A percentile compares a stretch with the other conserved stretches of the same genome.
phyloP scores from a whole-genome alignment of 2,329 filamentous ascomycete genomes.

The Monosporascus sp. region DNA sequence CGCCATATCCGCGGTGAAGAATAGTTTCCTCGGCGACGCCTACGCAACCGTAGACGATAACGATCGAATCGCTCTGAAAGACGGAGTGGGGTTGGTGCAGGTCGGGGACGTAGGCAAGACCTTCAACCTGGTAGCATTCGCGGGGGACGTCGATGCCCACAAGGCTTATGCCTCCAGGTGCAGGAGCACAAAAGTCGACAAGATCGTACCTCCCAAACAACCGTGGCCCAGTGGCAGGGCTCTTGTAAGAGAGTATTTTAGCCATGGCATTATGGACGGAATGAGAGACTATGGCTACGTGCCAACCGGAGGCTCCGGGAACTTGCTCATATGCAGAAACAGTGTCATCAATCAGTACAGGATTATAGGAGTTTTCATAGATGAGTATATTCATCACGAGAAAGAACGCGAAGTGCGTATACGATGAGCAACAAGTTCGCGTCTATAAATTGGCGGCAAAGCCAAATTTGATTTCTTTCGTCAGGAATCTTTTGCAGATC shows the following conservation, averaged over 20 bases:
- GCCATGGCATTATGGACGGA: slow-evolving; percentile 7
- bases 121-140: slow-evolving; percentile 19
- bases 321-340: slow-evolving; percentile 7
- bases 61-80: slow-evolving; percentile 14
- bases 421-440: no score
- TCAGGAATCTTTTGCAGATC: no score
- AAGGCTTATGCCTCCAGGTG: slow-evolving; percentile 10
- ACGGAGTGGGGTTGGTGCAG: slow-evolving; percentile 20
- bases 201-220: neutral
- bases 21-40: slow-evolving; percentile 13
- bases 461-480: no score
- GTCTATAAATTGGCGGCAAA: no score
- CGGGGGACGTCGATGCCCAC: slow-evolving; percentile 13
- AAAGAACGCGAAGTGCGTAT: neutral
- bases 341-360: slow-evolving; percentile 5
- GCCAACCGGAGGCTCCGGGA: slow-evolving; percentile 3
- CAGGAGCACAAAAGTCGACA: slow-evolving; percentile 7
- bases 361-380: slow-evolving; percentile 10
- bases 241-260: slow-evolving; percentile 21
- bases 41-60: slow-evolving; percentile 7
- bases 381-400: slow-evolving; percentile 3
- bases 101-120: slow-evolving; percentile 19
- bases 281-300: slow-evolving; percentile 11
- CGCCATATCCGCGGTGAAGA: slow-evolving; percentile 13
- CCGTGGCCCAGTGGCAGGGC: slow-evolving; percentile 12